Evolutionary conservation across 1,284 basidiomycete species (phyloP), one percentile per base, ranked within the genome.

Genomic region (Pseudozyma thailandica): DNA sequence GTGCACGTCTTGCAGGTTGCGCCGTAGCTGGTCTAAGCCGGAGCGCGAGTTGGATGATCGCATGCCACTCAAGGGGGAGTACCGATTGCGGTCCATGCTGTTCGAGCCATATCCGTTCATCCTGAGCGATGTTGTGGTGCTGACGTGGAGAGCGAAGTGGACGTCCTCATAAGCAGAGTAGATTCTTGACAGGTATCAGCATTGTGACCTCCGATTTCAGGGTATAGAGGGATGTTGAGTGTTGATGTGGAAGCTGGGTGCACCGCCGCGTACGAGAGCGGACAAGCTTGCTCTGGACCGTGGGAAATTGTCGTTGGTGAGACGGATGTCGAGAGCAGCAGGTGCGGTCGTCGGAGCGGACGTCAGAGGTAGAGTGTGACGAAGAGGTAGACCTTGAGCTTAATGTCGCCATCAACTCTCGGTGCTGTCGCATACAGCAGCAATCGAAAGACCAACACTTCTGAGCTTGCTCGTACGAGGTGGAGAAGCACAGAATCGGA

Each of bases 1-100:
- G 10, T 46, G 52, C 10, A 37, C 39, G 25, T 55, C 56, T 15
- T 46, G 52, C 9, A 60, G 26, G 27, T 58, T 55, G n/a, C 52
- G 56, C 13, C 52, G 43, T 7, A 66, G 57, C 30, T 56, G 52
- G 2, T 49, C 56, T 18, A 66, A 23, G n/a, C 28, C 37, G 6
- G 48, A 43, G 20, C 12, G 31, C 3, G 13, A 26, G 27, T 16
- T 25, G 13, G 16, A 20, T 6, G 38, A 6, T 13, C 18, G 38
- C 21, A 41, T 41, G 38, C 7, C 18, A 6, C 13, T 7, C 18
- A 27, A 0, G 31, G 23, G 38, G 8, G 25, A 30, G 21, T 21
- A 9, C 30, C 16, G 21, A 26, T 3, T 15, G 30, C 41, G 23
- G 26, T 13, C 10, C 12, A 23, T 18, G 21, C n/a, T 0, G 21